These are phyloP conservation scores for Cucurbita moschata DNA, from an alignment of 306 rosid genomes.

Conservation along the genomic window DNA sequence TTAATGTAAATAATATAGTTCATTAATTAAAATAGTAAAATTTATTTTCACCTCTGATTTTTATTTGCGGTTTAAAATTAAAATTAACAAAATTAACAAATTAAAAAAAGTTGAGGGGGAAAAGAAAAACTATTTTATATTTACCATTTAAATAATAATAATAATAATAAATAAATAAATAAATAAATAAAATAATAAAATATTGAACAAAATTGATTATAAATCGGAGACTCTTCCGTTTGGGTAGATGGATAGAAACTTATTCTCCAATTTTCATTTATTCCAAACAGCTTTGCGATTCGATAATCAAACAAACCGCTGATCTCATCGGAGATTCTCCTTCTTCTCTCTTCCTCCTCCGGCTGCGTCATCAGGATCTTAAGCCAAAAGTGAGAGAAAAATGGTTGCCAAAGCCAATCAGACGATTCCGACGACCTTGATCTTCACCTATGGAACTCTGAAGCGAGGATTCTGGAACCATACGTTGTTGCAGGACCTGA, in stretches of 20 bases:
- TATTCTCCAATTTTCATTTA: neutral
- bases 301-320: neutral
- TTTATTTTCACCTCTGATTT: neutral
- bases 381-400: neutral
- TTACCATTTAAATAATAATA: neutral
- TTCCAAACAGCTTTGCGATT: neutral
- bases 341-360: neutral
- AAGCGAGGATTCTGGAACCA: slow-evolving; percentile 62
- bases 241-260: too few species aligned
- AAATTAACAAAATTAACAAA: neutral
- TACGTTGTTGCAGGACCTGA: slow-evolving; percentile 45
- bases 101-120: too few species aligned
- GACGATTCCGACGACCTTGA: neutral
- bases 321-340: neutral
- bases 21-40: neutral
- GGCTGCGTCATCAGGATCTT: neutral
- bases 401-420: slow-evolving; percentile 7
- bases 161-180: too few species aligned
- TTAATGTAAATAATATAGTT: neutral
- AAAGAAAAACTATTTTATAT: neutral
- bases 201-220: neutral
- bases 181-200: neutral
- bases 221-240: neutral
- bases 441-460: slow-evolving; percentile 66
- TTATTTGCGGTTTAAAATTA: neutral